Conservation (phyloP, 1,139 yeast species). For the Nakaseomyces glabratus region DNA sequence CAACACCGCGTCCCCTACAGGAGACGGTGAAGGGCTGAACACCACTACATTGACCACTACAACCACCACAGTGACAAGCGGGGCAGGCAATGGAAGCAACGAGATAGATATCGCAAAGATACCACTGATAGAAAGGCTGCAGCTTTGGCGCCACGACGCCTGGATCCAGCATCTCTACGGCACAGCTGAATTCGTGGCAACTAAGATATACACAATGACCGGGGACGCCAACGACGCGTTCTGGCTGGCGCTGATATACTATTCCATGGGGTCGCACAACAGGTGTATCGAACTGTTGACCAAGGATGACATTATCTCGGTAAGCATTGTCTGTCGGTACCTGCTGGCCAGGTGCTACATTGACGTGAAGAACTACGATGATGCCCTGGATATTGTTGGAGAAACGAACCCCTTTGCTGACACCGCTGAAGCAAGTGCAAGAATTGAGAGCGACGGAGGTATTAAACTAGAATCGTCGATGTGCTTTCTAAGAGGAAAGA, state of each 20-base stretch:
- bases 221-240: slow-evolving; percentile 89
- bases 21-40: slow-evolving; percentile 5
- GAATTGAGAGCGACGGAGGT: slow-evolving; percentile 50
- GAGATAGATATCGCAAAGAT: slow-evolving; percentile 36
- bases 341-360: slow-evolving; percentile 69
- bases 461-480: slow-evolving; percentile 79
- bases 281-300: slow-evolving; percentile 63
- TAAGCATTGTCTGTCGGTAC: slow-evolving; percentile 67
- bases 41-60: slow-evolving; percentile 14
- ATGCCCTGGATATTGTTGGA: slow-evolving; percentile 80
- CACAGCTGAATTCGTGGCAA: slow-evolving; percentile 89
- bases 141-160: slow-evolving; percentile 94
- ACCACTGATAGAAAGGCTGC: slow-evolving; percentile 75
- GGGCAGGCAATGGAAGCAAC: slow-evolving; percentile 7
- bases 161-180: slow-evolving; percentile 83
- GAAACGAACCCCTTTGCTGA: slow-evolving; percentile 64
- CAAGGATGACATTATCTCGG: slow-evolving; percentile 34
- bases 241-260: slow-evolving; percentile 91
- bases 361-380: slow-evolving; percentile 75
- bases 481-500: slow-evolving; percentile 76
- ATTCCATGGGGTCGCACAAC: slow-evolving; percentile 57
- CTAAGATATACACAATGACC: slow-evolving; percentile 66
- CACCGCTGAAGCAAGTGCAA: slow-evolving; percentile 11
- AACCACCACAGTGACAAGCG: slow-evolving; percentile 9
- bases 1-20: slow-evolving; percentile 24